phyloP scores from a whole-genome alignment of 768 basidiomycete species.

The Tricholoma bakamatsutake region DNA sequence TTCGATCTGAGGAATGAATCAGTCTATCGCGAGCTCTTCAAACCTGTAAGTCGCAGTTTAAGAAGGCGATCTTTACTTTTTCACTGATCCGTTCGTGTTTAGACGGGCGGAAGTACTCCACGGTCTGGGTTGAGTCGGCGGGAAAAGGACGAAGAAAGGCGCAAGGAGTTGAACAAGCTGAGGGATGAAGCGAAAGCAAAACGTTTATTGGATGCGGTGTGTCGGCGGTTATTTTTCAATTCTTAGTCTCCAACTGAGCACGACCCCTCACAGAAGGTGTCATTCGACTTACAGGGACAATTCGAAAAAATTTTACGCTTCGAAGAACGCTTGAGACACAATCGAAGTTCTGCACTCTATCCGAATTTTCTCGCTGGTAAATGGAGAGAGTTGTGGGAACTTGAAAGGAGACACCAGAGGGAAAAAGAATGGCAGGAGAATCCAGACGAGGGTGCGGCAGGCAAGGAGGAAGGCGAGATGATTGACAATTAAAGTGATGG shows the following conservation, averaged over 20 bases:
- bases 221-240: constrained; percentile 14
- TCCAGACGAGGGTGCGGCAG: constrained; percentile 23
- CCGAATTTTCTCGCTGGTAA: constrained; percentile 58
- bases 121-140: constrained; percentile 40
- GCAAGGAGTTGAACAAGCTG: constrained; percentile 62
- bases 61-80: not conserved
- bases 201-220: constrained; percentile 49
- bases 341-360: constrained; percentile 50
- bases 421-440: constrained; percentile 24
- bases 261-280: constrained; percentile 29
- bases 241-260: not conserved
- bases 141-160: constrained; percentile 60
- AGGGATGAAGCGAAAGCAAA: constrained; percentile 62
- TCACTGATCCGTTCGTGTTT: not conserved
- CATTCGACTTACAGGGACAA: constrained; percentile 55
- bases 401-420: constrained; percentile 29
- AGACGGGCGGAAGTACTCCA: constrained; percentile 41
- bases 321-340: constrained; percentile 46
- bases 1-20: constrained; percentile 56
- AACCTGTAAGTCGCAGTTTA: constrained; percentile 32
- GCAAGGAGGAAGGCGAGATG: constrained; percentile 37
- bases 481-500: constrained; percentile 4
- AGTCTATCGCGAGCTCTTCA: constrained; percentile 63
- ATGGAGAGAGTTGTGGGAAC: constrained; percentile 48
- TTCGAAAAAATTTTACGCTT: constrained; percentile 57